Conservation (phyloP, 139 green algal genomes). For the Nannochloris sp. region DNA sequence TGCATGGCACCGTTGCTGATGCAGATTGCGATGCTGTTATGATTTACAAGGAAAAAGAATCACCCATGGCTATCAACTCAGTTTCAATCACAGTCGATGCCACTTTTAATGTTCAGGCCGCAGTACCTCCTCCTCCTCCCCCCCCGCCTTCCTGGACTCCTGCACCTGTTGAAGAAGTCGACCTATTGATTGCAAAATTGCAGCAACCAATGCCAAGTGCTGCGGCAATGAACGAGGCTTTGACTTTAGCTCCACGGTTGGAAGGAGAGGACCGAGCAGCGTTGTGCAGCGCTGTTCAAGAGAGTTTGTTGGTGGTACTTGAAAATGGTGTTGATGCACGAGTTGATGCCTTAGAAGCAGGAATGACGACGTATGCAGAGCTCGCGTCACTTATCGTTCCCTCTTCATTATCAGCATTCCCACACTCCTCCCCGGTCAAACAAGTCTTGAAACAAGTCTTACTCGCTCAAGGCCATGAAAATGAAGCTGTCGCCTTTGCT, state of each 20-base stretch:
- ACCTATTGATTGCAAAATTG: not conserved
- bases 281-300: not conserved
- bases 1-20: too few species aligned
- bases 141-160: not conserved
- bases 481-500: not conserved
- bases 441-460: too few species aligned
- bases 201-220: not conserved
- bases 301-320: not conserved
- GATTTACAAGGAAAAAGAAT: too few species aligned
- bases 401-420: too few species aligned
- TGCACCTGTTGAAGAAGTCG: not conserved
- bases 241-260: not conserved
- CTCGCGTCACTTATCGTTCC: too few species aligned
- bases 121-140: not conserved
- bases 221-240: conserved; percentile 18
- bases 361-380: too few species aligned
- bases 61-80: not conserved
- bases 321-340: not conserved
- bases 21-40: too few species aligned
- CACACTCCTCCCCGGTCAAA: too few species aligned
- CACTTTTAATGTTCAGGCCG: not conserved
- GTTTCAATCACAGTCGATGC: not conserved
- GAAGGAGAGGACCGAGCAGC: not conserved
- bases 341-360: too few species aligned
- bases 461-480: too few species aligned